phyloP scores from a whole-genome alignment of 441 rosid species.

The Populus trichocarpa region DNA sequence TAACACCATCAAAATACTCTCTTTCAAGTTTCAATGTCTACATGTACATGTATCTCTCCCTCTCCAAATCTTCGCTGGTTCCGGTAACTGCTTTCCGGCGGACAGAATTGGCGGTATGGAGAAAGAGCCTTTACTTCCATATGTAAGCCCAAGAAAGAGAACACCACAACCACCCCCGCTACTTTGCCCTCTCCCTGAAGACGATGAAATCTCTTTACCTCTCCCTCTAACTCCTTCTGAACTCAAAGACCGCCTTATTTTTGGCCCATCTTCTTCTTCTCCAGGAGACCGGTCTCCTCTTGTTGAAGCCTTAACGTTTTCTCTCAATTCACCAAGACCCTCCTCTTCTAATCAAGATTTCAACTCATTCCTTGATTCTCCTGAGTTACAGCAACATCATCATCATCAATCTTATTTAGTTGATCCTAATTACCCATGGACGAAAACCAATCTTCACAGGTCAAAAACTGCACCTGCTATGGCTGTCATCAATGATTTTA shows the following conservation, averaged over 20 bases:
- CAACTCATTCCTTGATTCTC: constrained; percentile 18
- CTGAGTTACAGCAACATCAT: constrained; percentile 13
- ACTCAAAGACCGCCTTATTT: constrained; percentile 73
- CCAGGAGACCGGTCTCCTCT: constrained; percentile 28
- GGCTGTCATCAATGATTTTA: constrained; percentile 49
- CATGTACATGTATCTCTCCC: not conserved
- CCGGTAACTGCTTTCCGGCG: not conserved
- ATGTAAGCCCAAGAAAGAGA: constrained; percentile 27
- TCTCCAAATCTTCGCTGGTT: not conserved
- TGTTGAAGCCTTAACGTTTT: constrained; percentile 44
- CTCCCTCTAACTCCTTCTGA: constrained; percentile 62
- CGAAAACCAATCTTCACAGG: constrained; percentile 59
- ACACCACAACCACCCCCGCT: constrained; percentile 30
- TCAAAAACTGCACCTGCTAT: constrained; percentile 78
- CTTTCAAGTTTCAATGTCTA: not conserved
- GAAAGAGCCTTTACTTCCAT: constrained; percentile 50
- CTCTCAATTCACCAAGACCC: constrained; percentile 24
- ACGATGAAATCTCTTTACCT: constrained; percentile 54
- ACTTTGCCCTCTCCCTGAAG: constrained; percentile 61
- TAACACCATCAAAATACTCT: not conserved
- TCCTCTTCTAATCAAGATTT: constrained; percentile 23
- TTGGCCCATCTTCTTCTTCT: constrained; percentile 55
- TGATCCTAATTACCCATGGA: constrained; percentile 29
- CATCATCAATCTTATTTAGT: constrained; percentile 31
- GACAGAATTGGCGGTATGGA: constrained; percentile 36